Evolutionary conservation across 208 protist genomes (phyloP).

Genomic region (Leishmania mexicana): DNA sequence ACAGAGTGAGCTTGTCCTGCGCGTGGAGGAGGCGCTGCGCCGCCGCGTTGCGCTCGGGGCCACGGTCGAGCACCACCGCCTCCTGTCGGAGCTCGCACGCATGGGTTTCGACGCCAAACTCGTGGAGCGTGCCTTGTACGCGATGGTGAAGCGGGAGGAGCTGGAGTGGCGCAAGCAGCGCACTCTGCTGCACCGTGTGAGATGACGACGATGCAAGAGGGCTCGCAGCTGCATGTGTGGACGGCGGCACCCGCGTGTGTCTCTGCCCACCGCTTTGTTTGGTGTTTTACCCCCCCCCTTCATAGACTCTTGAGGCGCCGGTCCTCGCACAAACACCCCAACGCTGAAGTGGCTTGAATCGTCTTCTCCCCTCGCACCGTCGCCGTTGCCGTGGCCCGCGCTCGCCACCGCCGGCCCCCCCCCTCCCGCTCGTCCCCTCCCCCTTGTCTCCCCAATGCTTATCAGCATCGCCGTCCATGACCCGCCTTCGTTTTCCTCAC

Average conservation of each 20-base stretch:
- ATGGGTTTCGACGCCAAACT: constrained; percentile 88
- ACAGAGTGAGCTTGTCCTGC: constrained; percentile 82
- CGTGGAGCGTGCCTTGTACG: constrained; percentile 86
- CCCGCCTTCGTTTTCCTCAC: background rate
- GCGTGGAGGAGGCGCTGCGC: constrained; percentile 85
- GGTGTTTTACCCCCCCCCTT: background rate
- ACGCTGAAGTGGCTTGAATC: background rate
- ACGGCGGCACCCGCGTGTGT: background rate
- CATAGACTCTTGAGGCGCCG: background rate
- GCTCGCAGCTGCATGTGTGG: background rate
- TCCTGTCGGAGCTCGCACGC: constrained; percentile 77
- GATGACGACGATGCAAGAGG: constrained; percentile 25
- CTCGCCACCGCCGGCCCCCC: background rate
- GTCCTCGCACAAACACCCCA: background rate
- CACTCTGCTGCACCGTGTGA: constrained; percentile 70
- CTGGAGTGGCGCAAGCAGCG: constrained; percentile 92
- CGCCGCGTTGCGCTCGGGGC: constrained; percentile 82
- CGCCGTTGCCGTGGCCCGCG: background rate
- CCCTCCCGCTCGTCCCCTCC: background rate
- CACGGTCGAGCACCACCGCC: constrained; percentile 83
- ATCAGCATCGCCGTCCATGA: background rate
- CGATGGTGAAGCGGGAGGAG: constrained; percentile 90
- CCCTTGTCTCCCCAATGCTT: background rate
- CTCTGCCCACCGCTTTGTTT: background rate
- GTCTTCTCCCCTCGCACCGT: background rate